phyloP scores from a whole-genome alignment of 1,139 yeast species.

The Pichia sp. region DNA sequence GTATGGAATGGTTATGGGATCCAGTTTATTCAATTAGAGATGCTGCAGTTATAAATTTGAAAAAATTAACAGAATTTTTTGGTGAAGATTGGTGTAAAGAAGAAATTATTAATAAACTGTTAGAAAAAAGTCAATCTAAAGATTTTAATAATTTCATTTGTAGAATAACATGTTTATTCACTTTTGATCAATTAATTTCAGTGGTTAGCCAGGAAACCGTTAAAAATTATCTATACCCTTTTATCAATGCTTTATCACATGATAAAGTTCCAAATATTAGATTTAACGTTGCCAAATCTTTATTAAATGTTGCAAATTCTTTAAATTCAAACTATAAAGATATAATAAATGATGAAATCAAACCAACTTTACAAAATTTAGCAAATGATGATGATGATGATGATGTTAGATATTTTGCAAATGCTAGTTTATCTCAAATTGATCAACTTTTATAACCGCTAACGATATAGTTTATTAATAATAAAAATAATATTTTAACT shows the following conservation, averaged over 20 bases:
- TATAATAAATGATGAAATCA: constrained; percentile 49
- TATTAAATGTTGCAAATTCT: constrained; percentile 53
- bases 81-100: constrained; percentile 92
- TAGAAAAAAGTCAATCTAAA: constrained; percentile 38
- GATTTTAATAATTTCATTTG: constrained; percentile 67
- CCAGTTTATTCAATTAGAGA: constrained; percentile 94
- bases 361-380: constrained; percentile 62
- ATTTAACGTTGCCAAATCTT: constrained; percentile 88
- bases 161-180: constrained; percentile 85
- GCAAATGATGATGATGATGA: constrained; percentile 63
- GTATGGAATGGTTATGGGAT: constrained; percentile 98
- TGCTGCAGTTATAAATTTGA: constrained; percentile 85
- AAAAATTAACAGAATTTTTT: constrained; percentile 74
- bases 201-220: constrained; percentile 53
- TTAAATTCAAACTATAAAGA: constrained; percentile 34
- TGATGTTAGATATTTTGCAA: constrained; percentile 86
- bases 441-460: constrained; percentile 12
- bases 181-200: constrained; percentile 73
- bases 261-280: constrained; percentile 93
- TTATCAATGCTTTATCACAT: constrained; percentile 59
- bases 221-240: constrained; percentile 67
- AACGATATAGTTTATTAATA: too few species aligned
- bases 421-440: constrained; percentile 37
- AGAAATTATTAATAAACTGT: constrained; percentile 73
- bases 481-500: too few species aligned